phyloP scores from a whole-genome alignment of 495 filamentous ascomycete genomes.

The Xylaria nigripes region DNA sequence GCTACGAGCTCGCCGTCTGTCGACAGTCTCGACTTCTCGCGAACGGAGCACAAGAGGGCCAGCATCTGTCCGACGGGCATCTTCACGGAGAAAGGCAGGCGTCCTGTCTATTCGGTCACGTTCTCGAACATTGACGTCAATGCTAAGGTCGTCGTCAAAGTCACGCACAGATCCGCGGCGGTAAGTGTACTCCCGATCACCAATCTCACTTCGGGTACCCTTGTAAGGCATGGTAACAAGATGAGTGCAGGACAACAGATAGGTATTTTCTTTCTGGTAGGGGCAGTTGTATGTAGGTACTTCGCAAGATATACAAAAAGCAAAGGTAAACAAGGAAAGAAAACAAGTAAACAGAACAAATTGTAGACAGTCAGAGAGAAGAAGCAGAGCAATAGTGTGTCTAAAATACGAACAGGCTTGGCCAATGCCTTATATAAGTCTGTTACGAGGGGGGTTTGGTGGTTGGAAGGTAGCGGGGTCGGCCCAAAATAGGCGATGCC shows the following conservation, averaged over 20 bases:
- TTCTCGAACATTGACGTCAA: slow-evolving; percentile 27
- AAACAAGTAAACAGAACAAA: not conserved
- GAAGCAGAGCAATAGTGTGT: not conserved
- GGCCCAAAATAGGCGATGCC: not conserved
- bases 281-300: not conserved
- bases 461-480: not conserved
- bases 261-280: slow-evolving; percentile 8
- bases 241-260: slow-evolving; percentile 12
- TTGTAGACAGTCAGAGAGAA: too few relatives aligned
- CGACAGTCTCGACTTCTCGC: slow-evolving; percentile 38
- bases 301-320: not conserved
- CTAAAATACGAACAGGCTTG: not conserved
- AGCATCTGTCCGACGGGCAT: slow-evolving; percentile 29
- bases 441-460: not conserved
- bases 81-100: slow-evolving; percentile 36
- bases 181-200: slow-evolving; percentile 33
- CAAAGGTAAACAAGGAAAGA: not conserved
- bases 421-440: not conserved
- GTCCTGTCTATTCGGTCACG: slow-evolving; percentile 27
- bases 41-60: slow-evolving; percentile 37
- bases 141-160: slow-evolving; percentile 21
- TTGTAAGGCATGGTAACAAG: slow-evolving; percentile 22
- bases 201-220: slow-evolving; percentile 30
- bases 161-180: slow-evolving; percentile 26
- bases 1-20: slow-evolving; percentile 32